Evolutionary conservation across 2,329 filamentous ascomycete species (phyloP).

Genomic region (Parastagonospora avenae): DNA sequence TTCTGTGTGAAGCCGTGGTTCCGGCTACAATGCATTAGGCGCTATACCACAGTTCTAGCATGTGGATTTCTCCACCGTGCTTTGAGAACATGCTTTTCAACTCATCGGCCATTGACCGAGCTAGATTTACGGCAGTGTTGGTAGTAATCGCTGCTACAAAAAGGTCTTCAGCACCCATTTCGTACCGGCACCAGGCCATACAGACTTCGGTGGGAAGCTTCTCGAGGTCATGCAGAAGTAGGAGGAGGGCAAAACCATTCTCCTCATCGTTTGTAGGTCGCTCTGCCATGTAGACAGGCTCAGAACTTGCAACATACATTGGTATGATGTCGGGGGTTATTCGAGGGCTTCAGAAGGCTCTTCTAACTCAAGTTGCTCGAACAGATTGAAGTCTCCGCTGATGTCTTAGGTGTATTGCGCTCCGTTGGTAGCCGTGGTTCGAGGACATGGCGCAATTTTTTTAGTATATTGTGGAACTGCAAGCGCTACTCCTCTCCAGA

Average conservation of each 20-base stretch:
- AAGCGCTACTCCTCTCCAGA: background rate
- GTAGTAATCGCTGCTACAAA: conserved; percentile 22
- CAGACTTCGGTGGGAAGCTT: conserved; percentile 16
- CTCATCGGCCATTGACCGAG: conserved; percentile 20
- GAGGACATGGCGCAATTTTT: background rate
- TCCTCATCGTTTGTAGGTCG: conserved; percentile 8
- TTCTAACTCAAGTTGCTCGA: conserved; percentile 44
- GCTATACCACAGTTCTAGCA: conserved; percentile 14
- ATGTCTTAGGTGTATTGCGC: conserved; percentile 27
- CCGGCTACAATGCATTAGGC: conserved; percentile 1
- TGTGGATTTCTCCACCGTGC: conserved; percentile 8
- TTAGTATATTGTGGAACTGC: background rate
- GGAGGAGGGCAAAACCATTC: conserved; percentile 11
- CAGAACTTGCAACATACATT: background rate
- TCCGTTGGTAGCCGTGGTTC: background rate
- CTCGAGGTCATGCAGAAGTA: conserved; percentile 14
- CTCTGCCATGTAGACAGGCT: conserved; percentile 9
- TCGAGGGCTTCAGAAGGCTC: conserved; percentile 48
- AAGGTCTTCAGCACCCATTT: conserved; percentile 13
- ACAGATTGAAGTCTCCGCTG: conserved; percentile 36
- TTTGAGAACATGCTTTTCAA: conserved; percentile 4
- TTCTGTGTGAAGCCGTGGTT: background rate
- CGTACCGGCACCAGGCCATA: conserved; percentile 17
- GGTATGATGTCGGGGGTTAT: conserved; percentile 34
- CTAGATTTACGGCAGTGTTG: conserved; percentile 24